phyloP scores from a whole-genome alignment of 2,329 filamentous ascomycete species.

The Arthroderma sp. region DNA sequence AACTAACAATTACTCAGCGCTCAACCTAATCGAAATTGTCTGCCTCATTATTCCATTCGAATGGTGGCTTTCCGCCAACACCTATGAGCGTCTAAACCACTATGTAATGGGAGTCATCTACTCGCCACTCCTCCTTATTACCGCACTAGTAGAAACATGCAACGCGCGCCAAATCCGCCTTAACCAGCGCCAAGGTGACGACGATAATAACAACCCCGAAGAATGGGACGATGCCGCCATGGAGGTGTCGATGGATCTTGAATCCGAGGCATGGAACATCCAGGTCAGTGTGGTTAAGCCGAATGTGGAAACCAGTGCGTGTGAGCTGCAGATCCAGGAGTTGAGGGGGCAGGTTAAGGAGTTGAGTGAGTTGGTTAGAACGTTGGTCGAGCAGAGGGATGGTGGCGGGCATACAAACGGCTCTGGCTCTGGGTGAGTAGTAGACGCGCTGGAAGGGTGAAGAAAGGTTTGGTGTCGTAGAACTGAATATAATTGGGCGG shows the following conservation, averaged over 20 bases:
- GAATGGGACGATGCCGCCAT: constrained; percentile 79
- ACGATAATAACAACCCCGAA: constrained; percentile 75
- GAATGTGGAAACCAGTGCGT: constrained; percentile 67
- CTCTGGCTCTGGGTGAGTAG: too few relatives aligned
- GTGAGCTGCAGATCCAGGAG: constrained; percentile 49
- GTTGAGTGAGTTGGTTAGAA: constrained; percentile 50
- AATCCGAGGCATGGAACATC: constrained; percentile 70
- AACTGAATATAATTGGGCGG: too few relatives aligned
- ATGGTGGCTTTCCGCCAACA: constrained; percentile 75
- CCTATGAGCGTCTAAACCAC: constrained; percentile 76
- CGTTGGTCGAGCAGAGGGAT: constrained; percentile 31
- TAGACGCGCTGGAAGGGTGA: too few relatives aligned
- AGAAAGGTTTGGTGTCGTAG: too few relatives aligned
- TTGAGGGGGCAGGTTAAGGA: constrained; percentile 42
- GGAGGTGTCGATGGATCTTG: constrained; percentile 47
- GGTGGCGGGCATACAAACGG: neutral
- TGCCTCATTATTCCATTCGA: constrained; percentile 68
- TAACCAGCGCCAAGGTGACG: constrained; percentile 69
- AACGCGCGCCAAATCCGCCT: constrained; percentile 52
- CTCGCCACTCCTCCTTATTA: constrained; percentile 65
- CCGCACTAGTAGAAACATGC: constrained; percentile 57
- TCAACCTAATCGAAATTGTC: constrained; percentile 86
- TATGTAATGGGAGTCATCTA: constrained; percentile 78
- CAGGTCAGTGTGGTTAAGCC: constrained; percentile 62
- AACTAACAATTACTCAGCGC: constrained; percentile 32